Percentiles rank a stretch among this genome's conserved stretches.
These are phyloP conservation scores for Lepiota venenata DNA, from an alignment of 768 basidiomycete genomes.

Conservation along the genomic window DNA sequence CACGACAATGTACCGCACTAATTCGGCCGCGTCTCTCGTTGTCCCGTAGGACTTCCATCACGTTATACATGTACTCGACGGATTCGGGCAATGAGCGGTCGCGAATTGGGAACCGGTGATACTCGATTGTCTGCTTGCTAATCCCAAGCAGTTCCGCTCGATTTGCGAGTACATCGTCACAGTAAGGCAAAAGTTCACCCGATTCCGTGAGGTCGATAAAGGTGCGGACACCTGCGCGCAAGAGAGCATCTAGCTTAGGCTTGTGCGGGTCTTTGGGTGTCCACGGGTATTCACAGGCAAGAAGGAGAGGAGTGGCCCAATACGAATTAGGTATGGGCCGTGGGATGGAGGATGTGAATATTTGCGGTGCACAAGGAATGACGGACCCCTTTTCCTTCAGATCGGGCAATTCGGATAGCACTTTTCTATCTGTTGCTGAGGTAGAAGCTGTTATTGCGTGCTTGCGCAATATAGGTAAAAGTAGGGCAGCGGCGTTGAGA, in stretches of 20 bases:
- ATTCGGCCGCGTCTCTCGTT: constrained; percentile 57
- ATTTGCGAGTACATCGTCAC: constrained; percentile 40
- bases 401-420: neutral
- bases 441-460: neutral
- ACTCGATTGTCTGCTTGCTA: constrained; percentile 53
- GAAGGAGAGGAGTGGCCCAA: constrained; percentile 71
- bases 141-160: constrained; percentile 57
- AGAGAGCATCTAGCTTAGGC: constrained; percentile 73
- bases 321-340: constrained; percentile 83
- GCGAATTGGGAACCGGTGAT: constrained; percentile 76
- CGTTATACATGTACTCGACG: constrained; percentile 51
- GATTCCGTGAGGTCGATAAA: constrained; percentile 84
- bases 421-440: neutral
- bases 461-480: neutral
- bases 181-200: constrained; percentile 72
- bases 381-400: neutral
- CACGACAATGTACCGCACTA: constrained; percentile 75
- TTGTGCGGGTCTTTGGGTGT: constrained; percentile 50
- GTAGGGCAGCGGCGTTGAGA: neutral
- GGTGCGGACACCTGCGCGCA: constrained; percentile 69
- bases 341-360: constrained; percentile 19
- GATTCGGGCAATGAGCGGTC: constrained; percentile 68
- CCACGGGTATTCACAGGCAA: constrained; percentile 85
- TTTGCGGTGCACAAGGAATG: neutral
- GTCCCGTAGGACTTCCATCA: constrained; percentile 57